Conservation (phyloP, 805 yeast species). For the Tetrapisispora iriomotensis region DNA sequence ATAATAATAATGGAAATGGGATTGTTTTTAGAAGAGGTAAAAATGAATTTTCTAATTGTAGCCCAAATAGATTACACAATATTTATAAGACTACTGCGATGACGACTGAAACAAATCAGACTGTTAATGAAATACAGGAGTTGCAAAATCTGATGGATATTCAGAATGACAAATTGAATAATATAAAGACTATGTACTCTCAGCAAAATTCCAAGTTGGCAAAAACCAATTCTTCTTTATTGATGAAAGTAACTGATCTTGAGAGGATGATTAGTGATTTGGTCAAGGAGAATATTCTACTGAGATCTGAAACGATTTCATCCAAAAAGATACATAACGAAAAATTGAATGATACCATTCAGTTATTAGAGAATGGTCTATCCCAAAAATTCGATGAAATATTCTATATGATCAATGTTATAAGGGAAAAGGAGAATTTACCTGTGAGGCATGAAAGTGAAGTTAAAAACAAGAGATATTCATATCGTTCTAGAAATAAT, state of each 20-base stretch:
- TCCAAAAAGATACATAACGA: slow-evolving; percentile 24
- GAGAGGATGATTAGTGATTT: slow-evolving; percentile 43
- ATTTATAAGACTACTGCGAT: neutral
- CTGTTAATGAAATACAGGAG: slow-evolving; percentile 15
- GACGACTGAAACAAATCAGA: neutral
- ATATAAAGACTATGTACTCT: slow-evolving; percentile 19
- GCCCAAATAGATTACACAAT: neutral
- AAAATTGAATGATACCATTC: slow-evolving; percentile 32
- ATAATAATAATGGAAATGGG: no score
- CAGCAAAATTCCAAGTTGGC: slow-evolving; percentile 48
- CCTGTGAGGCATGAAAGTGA: neutral
- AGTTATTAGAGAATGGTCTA: slow-evolving; percentile 34
- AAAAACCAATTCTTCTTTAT: slow-evolving; percentile 43
- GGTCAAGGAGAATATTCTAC: slow-evolving; percentile 39
- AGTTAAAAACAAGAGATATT: neutral
- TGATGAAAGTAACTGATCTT: slow-evolving; percentile 41
- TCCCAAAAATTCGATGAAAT: slow-evolving; percentile 37
- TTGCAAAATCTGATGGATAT: slow-evolving; percentile 23
- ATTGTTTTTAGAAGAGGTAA: no score
- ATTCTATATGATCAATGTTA: slow-evolving; percentile 32
- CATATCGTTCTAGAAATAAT: neutral
- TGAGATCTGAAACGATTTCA: slow-evolving; percentile 32
- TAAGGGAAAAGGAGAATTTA: slow-evolving; percentile 36
- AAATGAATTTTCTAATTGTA: neutral
- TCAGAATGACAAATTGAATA: slow-evolving; percentile 14